Evolutionary conservation across 495 filamentous ascomycete species (phyloP), one percentile per base, ranked within the genome.

Genomic region (Penicillium verhagenii): DNA sequence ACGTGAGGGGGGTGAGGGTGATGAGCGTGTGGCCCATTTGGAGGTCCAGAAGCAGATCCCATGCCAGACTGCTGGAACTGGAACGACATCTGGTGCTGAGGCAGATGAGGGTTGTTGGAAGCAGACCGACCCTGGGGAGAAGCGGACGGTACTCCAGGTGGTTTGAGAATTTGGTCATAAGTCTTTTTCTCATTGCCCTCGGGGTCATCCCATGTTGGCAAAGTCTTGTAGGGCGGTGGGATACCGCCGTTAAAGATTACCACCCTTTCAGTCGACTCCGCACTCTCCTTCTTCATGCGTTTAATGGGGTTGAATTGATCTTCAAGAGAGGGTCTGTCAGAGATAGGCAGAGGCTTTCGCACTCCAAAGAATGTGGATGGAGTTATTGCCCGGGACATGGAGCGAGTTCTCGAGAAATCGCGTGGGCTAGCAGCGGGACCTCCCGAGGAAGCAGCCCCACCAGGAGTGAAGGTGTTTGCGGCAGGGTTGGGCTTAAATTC

Each of bases 401-500:
- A 78, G 26, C 57, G 77, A 37, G 75, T 73, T 54, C 77, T 70
- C 37, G 72, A 66, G 57, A 79, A 81, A 2, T 83, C 76, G 46
- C 80, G 79, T 10, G 88, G 85, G 65, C 84, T 91, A 16, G 87
- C 88, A 16, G 47, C 55, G 2, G 57, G 50, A 7, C 50, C 47
- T n/a, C 48, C 35, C 33, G 54, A 19, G 5, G 40, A n/a, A 16
- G 51, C 19, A 44, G 53, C 69, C 33, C 77, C 81, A 58, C 77
- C 80, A n/a, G 90, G 91, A 54, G 81, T 90, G 70, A 96, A 96
- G 0, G 86, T 75, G 40, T 77, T 84, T 3, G 91, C 91, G 35
- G 87, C 85, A 8, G 90, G 83, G 61, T 86, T 92, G 3, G 91
- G 91, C 58, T 86, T 83, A 72, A 96, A 96, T 62, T 95, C 91